Evolutionary conservation across 164 flowering plant species (phyloP), one percentile per base, ranked within the genome.

Genomic region (Paratinospora sagittata): DNA sequence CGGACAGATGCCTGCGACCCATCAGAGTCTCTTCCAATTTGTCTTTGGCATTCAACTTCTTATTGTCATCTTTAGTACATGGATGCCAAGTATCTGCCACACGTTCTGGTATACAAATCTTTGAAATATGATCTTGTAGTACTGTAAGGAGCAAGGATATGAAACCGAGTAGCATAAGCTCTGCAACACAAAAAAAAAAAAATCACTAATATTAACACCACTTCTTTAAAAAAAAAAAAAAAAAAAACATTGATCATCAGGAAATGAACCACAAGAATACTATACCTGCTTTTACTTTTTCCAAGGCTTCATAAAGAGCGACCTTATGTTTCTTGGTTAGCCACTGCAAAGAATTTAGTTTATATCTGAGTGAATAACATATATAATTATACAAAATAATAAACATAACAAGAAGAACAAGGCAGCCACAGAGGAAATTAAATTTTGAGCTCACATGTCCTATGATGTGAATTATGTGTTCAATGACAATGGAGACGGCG

Each of bases 161-260:
- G 60, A 52, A 52, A 3, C 60, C 60, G 5, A 52, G 60, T 52
- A 52, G 60, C 60, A 52, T 52, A 52, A 52, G 60, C 60, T 52
- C 23, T 52, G 60, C 17, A 30, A 30, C 34, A 30, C 34, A 30
- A 30, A 4, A 30, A 30, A 30, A 30, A 4, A 30, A 1, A 30
- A 30, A 30, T 30, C 34, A 30, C 34, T 30, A 30, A 30, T n/a
- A n/a, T n/a, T n/a, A n/a, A n/a, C n/a, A n/a, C n/a, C n/a, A n/a
- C n/a, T n/a, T n/a, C n/a, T n/a, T n/a, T n/a, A n/a, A n/a, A n/a
- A n/a, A n/a, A 30, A 30, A 4, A 30, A 30, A 30, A 30, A 4
- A 30, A 1, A 30, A 30, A 30, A 30, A 30, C 17, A 47, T 14
- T 47, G 55, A 47, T 47, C 3, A 19, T 47, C 4, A 47, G 60